phyloP scores from a whole-genome alignment of 306 rosid genomes.

The Cucurbita moschata region DNA sequence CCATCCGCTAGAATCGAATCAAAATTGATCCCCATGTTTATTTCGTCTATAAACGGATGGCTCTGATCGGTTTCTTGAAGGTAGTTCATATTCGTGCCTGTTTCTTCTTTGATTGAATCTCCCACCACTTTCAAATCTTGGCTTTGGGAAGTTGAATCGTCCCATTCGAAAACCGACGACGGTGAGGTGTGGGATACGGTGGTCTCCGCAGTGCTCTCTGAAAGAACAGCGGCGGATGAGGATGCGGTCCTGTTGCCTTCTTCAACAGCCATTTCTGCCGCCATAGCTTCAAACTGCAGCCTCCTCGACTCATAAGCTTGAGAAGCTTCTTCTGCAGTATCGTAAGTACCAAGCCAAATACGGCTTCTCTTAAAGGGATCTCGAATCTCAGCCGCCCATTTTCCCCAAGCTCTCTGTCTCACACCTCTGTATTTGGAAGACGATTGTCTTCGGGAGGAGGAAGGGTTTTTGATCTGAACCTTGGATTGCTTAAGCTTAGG shows the following conservation, averaged over 20 bases:
- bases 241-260: neutral
- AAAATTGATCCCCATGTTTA: constrained; percentile 15
- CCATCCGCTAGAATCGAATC: constrained; percentile 22
- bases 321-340: constrained; percentile 65
- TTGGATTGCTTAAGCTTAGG: constrained; percentile 8
- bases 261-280: constrained; percentile 10
- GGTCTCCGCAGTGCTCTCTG: constrained; percentile 19
- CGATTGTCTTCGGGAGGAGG: neutral
- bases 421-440: constrained; percentile 52
- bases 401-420: constrained; percentile 69
- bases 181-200: constrained; percentile 38
- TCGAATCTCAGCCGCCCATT: constrained; percentile 94
- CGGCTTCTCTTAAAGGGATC: constrained; percentile 43
- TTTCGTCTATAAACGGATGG: constrained; percentile 12
- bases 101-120: constrained; percentile 15
- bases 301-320: constrained; percentile 45
- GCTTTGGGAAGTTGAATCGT: constrained; percentile 23
- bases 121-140: neutral
- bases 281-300: constrained; percentile 28
- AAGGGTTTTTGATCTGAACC: constrained; percentile 10
- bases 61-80: constrained; percentile 11
- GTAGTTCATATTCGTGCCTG: constrained; percentile 14
- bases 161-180: constrained; percentile 46
- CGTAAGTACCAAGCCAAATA: constrained; percentile 70
- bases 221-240: neutral